Conservation (phyloP, 306 rosid genomes). For the Rubus idaeus region DNA sequence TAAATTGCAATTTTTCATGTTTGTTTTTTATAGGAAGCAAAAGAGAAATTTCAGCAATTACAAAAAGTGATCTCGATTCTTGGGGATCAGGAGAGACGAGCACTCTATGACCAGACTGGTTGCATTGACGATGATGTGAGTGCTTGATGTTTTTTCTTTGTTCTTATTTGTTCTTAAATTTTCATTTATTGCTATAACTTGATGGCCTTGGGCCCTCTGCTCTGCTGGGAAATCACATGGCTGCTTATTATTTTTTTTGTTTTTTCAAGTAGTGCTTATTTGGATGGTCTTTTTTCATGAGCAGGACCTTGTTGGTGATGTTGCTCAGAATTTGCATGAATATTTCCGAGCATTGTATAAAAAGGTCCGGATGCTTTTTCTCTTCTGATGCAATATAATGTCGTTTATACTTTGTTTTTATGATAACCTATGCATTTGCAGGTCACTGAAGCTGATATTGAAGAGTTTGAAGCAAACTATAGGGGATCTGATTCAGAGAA, state of each 20-base stretch:
- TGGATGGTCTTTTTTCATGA: slow-evolving; percentile 22
- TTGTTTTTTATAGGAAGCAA: slow-evolving; percentile 61
- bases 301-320: slow-evolving; percentile 86
- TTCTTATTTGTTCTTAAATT: background rate
- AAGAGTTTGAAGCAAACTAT: slow-evolving; percentile 83
- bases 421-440: slow-evolving; percentile 16
- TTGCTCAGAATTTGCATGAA: slow-evolving; percentile 54
- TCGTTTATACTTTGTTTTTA: background rate
- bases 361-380: slow-evolving; percentile 46
- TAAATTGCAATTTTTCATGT: slow-evolving; percentile 11
- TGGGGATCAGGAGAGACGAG: slow-evolving; percentile 87
- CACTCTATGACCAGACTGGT: slow-evolving; percentile 88
- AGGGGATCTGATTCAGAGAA: slow-evolving; percentile 83
- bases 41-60: slow-evolving; percentile 83
- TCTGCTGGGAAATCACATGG: background rate
- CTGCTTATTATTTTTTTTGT: background rate
- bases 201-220: too few relatives aligned
- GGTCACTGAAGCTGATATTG: slow-evolving; percentile 88
- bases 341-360: slow-evolving; percentile 65
- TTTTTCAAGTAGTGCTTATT: slow-evolving; percentile 7
- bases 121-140: slow-evolving; percentile 80
- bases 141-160: background rate
- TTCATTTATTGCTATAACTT: background rate
- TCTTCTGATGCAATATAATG: slow-evolving; percentile 2
- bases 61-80: slow-evolving; percentile 90